Evolutionary conservation across 148 eudicot species (phyloP), one percentile per base, ranked within the genome.

Genomic region (Nepenthes mirabilis): DNA sequence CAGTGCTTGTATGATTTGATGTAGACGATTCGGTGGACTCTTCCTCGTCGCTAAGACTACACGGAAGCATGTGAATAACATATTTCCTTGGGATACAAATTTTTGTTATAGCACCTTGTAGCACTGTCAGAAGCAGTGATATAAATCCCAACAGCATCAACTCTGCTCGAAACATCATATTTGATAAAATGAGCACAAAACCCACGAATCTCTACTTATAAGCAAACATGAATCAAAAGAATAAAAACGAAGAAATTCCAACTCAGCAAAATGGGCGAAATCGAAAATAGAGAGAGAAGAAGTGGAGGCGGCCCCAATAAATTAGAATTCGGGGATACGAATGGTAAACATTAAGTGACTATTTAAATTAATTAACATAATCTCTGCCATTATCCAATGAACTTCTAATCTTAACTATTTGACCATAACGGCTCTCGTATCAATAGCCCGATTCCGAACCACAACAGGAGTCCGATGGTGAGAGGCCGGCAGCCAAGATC

Each of bases 131-230:
- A 57, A 91, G 71, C 9, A 91, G 77, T 34, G 98, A 91, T 62
- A 91, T 85, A 69, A 91, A 91, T 65, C 98, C 98, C 68, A 91
- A 70, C 52, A 91, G 79, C 98, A 91, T 91, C 98, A 88, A 75
- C 74, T 91, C 98, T 91, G 86, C 68, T 61, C 52, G 61, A 55
- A 56, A 34, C 11, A 49, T 11, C 57, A 35, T 11, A 34, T 34
- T 11, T n/a, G 36, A 33, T 36, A 8, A 45, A 62, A 14, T 33
- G 54, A 70, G 60, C 55, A 59, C 33, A 60, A 55, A 13, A 47
- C 11, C 34, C 34, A 57, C 43, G 45, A 14, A 55, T 13, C 5
- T 49, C 56, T 10, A 49, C 52, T 5, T 12, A 49, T 5, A 10
- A 11, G 11, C 6, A 49, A 6, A 61, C 35, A 52, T 11, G 9